Evolutionary conservation across 257 asterid species (phyloP), one percentile per base, ranked within the genome.

Genomic region (Rhazya stricta): DNA sequence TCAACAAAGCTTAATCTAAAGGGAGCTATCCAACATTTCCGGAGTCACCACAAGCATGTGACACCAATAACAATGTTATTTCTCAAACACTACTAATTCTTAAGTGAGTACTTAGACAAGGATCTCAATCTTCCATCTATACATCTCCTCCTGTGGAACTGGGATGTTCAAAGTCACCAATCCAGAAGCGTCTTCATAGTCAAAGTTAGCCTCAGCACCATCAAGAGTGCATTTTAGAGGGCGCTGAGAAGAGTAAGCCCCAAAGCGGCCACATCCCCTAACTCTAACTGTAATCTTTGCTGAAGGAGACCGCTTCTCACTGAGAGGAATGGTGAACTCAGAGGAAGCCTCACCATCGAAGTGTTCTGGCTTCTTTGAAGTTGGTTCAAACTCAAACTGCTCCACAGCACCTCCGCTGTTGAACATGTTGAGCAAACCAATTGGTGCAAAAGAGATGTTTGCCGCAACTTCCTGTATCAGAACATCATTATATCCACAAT

Each of bases 361-460:
- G 11, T 46, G 39, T 37, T 74, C 79, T 15, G 86, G 69, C 81
- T 83, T 76, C 69, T 42, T 73, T 43, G 82, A 66, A 43, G 30
- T 69, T 37, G 73, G 62, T 78, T 78, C 84, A 56, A 88, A 84
- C 41, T 89, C 91, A 25, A 81, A 77, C 66, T 84, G 87, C 80
- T 94, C 97, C 78, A 90, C 83, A 30, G 97, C 98, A 48, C 98
- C 98, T 57, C 93, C 79, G 10, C 91, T 74, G 83, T 91, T 94
- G 89, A 91, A 89, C 98, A 94, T 94, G 83, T 88, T 89, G 56
- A 94, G 89, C 67, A 94, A 77, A 53, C 98, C 98, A n/a, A 94
- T 90, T 50, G 98, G 96, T 27, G 96, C 96, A 9, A 94, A 89
- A 39, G 83, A 88, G 32, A 87, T 58, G 76, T 82, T 69, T 46